These are phyloP conservation scores for Hyphopichia homilentoma DNA, from an alignment of 805 yeast species.

Conservation along the genomic window DNA sequence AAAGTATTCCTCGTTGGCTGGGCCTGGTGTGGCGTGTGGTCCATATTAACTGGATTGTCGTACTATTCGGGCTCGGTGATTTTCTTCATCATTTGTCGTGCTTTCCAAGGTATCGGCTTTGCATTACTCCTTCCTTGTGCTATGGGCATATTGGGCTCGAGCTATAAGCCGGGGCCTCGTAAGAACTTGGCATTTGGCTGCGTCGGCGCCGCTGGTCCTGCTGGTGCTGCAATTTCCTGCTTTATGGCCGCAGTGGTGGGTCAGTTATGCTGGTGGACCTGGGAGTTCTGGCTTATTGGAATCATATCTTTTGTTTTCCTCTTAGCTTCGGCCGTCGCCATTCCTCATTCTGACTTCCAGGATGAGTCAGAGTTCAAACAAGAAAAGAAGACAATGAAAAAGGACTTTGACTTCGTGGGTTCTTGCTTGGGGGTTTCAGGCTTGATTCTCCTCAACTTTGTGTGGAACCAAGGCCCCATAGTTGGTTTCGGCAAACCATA, in stretches of 20 bases:
- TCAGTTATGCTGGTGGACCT: conserved; percentile 53
- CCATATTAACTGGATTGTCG: conserved; percentile 57
- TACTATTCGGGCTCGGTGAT: conserved; percentile 44
- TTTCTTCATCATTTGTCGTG: conserved; percentile 53
- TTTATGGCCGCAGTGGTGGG: conserved; percentile 47
- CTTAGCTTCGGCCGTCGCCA: conserved; percentile 25
- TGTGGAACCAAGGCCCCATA: conserved; percentile 73
- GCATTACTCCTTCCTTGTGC: conserved; percentile 59
- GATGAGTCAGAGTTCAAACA: neutral
- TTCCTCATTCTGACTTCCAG: conserved; percentile 25
- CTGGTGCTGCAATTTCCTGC: conserved; percentile 57
- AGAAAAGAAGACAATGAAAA: neutral
- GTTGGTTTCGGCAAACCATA: conserved; percentile 65
- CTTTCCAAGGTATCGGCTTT: conserved; percentile 63
- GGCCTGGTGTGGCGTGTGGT: conserved; percentile 53
- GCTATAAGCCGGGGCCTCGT: conserved; percentile 40
- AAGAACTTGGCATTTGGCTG: conserved; percentile 54
- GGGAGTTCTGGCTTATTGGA: conserved; percentile 51
- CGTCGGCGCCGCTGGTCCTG: conserved; percentile 61
- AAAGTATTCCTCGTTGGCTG: conserved; percentile 53
- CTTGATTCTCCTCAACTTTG: conserved; percentile 59
- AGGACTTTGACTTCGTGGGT: conserved; percentile 20
- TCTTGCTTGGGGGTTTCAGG: conserved; percentile 55
- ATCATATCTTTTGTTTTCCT: conserved; percentile 35
- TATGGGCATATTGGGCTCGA: conserved; percentile 50